These are phyloP conservation scores for Globisporangium emineosum DNA, from an alignment of 352 stramenopile genomes.

Conservation along the genomic window DNA sequence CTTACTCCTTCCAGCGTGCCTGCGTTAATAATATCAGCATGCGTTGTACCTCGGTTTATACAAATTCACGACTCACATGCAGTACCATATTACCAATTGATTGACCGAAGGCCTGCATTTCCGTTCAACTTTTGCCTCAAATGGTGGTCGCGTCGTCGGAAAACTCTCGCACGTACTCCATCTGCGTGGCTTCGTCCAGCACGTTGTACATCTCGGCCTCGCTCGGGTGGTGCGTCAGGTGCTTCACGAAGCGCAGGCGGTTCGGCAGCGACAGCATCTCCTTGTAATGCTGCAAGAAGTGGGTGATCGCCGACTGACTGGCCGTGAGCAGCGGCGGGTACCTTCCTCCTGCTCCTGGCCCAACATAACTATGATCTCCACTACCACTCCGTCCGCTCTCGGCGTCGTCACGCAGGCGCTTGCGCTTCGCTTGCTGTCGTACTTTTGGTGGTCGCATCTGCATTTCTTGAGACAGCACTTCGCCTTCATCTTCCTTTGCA, in stretches of 20 bases:
- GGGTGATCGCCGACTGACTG: conserved; percentile 41
- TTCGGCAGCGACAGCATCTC: conserved; percentile 22
- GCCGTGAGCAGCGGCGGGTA: conserved; percentile 18
- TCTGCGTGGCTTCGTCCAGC: conserved; percentile 38
- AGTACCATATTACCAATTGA: background rate
- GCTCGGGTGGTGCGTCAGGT: conserved; percentile 37
- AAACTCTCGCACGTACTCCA: conserved; percentile 45
- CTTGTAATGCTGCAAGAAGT: conserved; percentile 40
- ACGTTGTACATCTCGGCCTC: conserved; percentile 71
- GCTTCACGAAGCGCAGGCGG: conserved; percentile 40
- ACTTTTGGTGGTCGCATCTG: background rate
- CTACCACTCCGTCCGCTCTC: background rate
- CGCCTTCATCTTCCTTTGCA: background rate
- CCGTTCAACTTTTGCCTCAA: background rate
- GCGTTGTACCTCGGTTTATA: background rate
- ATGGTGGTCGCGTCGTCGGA: conserved; percentile 10
- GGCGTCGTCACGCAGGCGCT: conserved; percentile 10
- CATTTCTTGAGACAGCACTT: background rate
- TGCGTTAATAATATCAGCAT: background rate
- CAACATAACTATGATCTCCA: background rate
- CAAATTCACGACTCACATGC: background rate
- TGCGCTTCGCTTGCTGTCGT: conserved; percentile 21
- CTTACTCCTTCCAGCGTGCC: background rate
- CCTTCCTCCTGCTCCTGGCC: background rate
- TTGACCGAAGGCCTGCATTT: background rate